Conservation (phyloP, 208 protist species). For the Herpetomonas samuelpessoai region DNA sequence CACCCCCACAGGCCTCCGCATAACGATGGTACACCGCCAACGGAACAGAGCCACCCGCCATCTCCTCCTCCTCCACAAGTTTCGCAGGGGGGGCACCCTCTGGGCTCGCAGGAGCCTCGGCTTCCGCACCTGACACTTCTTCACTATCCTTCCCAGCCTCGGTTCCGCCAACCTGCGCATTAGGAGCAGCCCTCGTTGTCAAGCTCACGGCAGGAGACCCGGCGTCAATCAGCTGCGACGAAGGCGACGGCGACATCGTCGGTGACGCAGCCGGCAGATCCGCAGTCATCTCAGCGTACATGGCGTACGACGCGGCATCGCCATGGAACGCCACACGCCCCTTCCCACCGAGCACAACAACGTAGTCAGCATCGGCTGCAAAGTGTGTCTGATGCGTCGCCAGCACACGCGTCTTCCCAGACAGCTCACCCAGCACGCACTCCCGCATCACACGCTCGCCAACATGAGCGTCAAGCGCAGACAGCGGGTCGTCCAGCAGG, state of each 20-base stretch:
- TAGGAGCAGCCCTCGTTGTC: too few species aligned
- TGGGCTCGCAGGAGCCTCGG: background rate
- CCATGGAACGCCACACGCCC: constrained; percentile 47
- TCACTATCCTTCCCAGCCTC: too few species aligned
- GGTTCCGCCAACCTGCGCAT: too few species aligned
- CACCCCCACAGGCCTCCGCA: constrained; percentile 46
- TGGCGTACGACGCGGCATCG: constrained; percentile 28
- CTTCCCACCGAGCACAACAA: constrained; percentile 82
- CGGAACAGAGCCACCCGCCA: constrained; percentile 46
- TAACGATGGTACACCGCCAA: constrained; percentile 55
- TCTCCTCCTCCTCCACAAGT: constrained; percentile 69
- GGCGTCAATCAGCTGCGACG: too few species aligned
- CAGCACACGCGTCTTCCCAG: constrained; percentile 84
- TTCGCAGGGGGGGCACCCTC: constrained; percentile 4
- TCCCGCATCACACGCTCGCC: constrained; percentile 44
- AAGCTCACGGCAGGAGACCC: too few species aligned
- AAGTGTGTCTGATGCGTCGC: constrained; percentile 95
- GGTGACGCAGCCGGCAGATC: too few species aligned
- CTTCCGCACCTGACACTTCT: background rate
- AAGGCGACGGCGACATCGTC: too few species aligned
- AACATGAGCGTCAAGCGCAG: constrained; percentile 91
- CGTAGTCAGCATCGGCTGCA: constrained; percentile 64
- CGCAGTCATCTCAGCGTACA: too few species aligned
- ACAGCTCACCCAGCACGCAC: constrained; percentile 53
- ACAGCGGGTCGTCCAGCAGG: constrained; percentile 92